Percentiles rank a stretch among this genome's conserved stretches.
phyloP scores from a whole-genome alignment of 345 rosid genomes.

The Ceriops decandra region DNA sequence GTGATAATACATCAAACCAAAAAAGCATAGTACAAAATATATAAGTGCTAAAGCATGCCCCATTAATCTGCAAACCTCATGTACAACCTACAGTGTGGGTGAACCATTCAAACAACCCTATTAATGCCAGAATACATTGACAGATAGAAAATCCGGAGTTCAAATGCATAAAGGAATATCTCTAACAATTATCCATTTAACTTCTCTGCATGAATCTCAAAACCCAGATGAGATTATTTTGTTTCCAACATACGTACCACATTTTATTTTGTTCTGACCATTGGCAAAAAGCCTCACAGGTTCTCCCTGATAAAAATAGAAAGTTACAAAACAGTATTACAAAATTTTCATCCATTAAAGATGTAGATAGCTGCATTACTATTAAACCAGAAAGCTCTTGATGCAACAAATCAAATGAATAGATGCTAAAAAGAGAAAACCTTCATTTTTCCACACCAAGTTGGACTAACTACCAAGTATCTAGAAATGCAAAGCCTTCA shows the following conservation, averaged over 20 bases:
- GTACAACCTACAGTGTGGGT: neutral
- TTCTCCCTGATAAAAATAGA: constrained; percentile 62
- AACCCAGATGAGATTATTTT: constrained; percentile 3
- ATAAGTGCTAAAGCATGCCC: neutral
- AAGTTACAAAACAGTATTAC: constrained; percentile 3
- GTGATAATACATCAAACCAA: neutral
- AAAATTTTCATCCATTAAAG: constrained; percentile 6
- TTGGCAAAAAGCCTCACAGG: constrained; percentile 84
- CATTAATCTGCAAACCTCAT: neutral
- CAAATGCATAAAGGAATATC: neutral
- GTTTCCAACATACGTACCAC: constrained; percentile 56
- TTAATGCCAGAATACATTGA: neutral
- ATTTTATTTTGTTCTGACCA: constrained; percentile 82
- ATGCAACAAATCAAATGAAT: neutral
- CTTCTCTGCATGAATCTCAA: constrained; percentile 5
- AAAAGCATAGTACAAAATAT: neutral
- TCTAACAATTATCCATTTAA: neutral
- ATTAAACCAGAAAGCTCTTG: neutral
- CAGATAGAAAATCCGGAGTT: neutral
- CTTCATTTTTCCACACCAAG: neutral
- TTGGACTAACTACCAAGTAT: too few species aligned
- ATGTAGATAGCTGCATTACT: neutral
- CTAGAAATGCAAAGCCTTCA: too few species aligned
- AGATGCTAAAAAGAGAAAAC: neutral
- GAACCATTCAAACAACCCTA: neutral